Evolutionary conservation across 2,329 filamentous ascomycete genomes (phyloP).

Genomic region (Pseudocercospora cruenta): DNA sequence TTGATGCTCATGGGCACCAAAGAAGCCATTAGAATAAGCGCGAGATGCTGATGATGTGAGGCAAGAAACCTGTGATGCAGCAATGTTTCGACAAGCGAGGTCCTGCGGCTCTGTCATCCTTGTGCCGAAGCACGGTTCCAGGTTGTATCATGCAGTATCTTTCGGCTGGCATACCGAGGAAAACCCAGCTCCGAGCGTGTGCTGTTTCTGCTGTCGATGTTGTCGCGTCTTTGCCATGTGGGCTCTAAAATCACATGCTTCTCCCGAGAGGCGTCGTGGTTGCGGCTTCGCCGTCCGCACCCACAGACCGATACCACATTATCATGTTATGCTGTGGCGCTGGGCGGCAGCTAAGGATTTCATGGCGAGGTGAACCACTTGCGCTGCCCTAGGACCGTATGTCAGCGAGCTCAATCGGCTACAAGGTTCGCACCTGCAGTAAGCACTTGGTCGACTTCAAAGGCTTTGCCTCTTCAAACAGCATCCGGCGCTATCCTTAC

Average conservation of each 20-base stretch:
- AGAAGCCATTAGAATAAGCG: background rate
- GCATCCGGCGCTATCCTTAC: conserved; percentile 1
- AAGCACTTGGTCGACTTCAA: background rate
- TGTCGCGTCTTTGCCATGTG: background rate
- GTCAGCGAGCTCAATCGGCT: conserved; percentile 3
- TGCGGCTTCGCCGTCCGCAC: background rate
- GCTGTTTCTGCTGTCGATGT: background rate
- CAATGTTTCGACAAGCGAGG: background rate
- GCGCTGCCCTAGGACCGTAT: background rate
- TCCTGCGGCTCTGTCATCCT: conserved; percentile 1
- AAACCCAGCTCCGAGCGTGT: background rate
- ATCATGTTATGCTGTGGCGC: background rate
- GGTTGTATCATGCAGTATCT: background rate
- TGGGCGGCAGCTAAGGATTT: background rate
- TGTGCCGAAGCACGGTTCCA: conserved; percentile 2
- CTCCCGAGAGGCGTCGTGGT: background rate
- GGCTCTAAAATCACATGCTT: background rate
- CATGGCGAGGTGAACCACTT: background rate
- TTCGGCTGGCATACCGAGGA: conserved; percentile 2
- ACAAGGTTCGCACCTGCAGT: conserved; percentile 7
- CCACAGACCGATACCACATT: background rate
- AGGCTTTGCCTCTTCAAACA: conserved; percentile 2
- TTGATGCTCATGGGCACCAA: background rate
- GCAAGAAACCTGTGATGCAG: background rate
- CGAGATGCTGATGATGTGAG: background rate